A percentile compares a stretch with the other conserved stretches of the same genome.
Conservation (phyloP, 495 filamentous ascomycete species). For the Stereocaulon alpinum region DNA sequence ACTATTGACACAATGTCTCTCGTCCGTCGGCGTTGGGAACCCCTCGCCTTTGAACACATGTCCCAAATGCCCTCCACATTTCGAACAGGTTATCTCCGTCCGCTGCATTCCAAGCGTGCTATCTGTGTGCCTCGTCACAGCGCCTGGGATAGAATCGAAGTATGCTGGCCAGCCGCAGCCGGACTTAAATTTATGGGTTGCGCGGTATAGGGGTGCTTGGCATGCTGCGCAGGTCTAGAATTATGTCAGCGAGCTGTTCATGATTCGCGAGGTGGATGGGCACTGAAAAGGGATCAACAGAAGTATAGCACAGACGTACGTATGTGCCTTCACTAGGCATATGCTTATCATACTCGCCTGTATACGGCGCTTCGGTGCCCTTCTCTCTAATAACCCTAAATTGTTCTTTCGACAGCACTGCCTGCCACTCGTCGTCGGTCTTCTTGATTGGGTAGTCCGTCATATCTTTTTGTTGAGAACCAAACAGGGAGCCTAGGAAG, state of each 20-base stretch:
- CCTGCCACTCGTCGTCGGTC: constrained; percentile 75
- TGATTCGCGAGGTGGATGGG: too few relatives aligned
- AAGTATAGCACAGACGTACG: not conserved
- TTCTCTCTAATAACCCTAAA: constrained; percentile 86
- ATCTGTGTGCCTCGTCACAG: constrained; percentile 73
- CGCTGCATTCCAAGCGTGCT: constrained; percentile 67
- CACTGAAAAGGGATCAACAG: not conserved
- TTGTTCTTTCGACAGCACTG: constrained; percentile 71
- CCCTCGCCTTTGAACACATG: constrained; percentile 98
- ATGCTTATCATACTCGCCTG: constrained; percentile 82
- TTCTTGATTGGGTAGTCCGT: constrained; percentile 79
- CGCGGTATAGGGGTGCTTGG: constrained; percentile 77
- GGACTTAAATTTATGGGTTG: constrained; percentile 86
- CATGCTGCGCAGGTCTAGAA: constrained; percentile 76
- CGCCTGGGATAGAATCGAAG: constrained; percentile 85
- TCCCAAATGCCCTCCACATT: constrained; percentile 90
- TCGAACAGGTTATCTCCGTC: constrained; percentile 86
- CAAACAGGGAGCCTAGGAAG: constrained; percentile 69
- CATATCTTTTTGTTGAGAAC: constrained; percentile 35
- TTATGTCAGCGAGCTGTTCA: not conserved
- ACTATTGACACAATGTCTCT: constrained; percentile 95
- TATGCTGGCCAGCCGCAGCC: constrained; percentile 98
- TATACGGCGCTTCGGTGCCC: constrained; percentile 72
- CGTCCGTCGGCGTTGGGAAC: constrained; percentile 80
- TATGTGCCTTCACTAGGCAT: constrained; percentile 53